Evolutionary conservation across 2,329 filamentous ascomycete genomes (phyloP), one percentile per base, ranked within the genome.

Genomic region (Hypoxylon sp.): DNA sequence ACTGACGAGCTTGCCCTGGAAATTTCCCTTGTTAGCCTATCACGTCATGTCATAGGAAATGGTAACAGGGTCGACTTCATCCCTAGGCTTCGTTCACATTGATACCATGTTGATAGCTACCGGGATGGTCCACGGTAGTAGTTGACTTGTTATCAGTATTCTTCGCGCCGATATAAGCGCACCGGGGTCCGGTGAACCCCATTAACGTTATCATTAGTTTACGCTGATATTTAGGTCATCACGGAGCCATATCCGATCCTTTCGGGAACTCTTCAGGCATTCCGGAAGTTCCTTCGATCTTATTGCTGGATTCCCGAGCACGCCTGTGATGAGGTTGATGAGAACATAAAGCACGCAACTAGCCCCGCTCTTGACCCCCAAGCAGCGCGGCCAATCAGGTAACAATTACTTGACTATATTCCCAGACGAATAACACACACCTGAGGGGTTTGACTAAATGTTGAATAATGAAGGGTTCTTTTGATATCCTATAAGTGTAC

Each of bases 261-360:
- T 21, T 68, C 52, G 48, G 60, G 36, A 53, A 10, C 21, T 23
- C n/a, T 38, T 32, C 21, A 53, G 23, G 45, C n/a, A 48, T 55
- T 46, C 45, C 57, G 38, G 28, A 19, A 23, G 13, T 13, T 56
- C 41, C 36, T 46, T 52, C 28, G 48, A 59, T 59, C 56, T 49
- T 25, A 59, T 67, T 60, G 43, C 61, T 57, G 6, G 34, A 41
- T 53, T 53, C 1, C 21, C 25, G 17, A 68, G 65, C 64, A 70
- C 64, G 61, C 48, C 70, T 74, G 70, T 64, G 64, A 75, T 74
- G 69, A 74, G 74, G 70, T 67, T 30, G 60, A 67, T 69, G 60
- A 58, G 60, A 67, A 65, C 63, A 67, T 41, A 55, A 36, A 70
- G 64, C 64, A 70, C 68, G 68, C 65, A 63, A 70, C 49, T 45